These are phyloP conservation scores for Russula earlei DNA, from an alignment of 768 basidiomycete genomes.

Conservation along the genomic window DNA sequence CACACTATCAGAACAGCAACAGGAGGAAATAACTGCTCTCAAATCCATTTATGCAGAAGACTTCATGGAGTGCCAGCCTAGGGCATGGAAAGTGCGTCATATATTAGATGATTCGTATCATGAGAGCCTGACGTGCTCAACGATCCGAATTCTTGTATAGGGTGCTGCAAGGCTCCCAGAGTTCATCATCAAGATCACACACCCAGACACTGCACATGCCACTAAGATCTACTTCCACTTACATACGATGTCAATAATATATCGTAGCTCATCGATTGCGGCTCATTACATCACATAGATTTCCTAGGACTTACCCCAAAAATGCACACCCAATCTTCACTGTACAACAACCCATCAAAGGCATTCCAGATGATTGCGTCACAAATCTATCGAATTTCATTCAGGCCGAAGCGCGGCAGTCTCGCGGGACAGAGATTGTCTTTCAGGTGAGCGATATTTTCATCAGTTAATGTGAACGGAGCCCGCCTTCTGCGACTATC, in stretches of 20 bases:
- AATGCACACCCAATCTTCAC: constrained; percentile 60
- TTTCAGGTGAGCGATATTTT: constrained; percentile 49
- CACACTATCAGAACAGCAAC: constrained; percentile 52
- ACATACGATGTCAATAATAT: constrained; percentile 52
- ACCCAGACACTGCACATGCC: constrained; percentile 49
- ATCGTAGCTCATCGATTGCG: not conserved
- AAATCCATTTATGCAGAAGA: constrained; percentile 75
- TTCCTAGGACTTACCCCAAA: constrained; percentile 76
- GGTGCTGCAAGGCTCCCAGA: constrained; percentile 61
- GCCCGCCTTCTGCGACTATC: not conserved
- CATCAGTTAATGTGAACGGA: not conserved
- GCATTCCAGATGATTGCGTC: constrained; percentile 49
- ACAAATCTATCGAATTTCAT: constrained; percentile 48
- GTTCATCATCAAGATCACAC: constrained; percentile 63
- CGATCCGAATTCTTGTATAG: constrained; percentile 32
- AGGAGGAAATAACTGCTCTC: constrained; percentile 66
- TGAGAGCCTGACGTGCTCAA: constrained; percentile 3
- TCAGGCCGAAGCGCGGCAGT: constrained; percentile 54
- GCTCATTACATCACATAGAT: constrained; percentile 32
- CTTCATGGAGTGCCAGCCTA: constrained; percentile 62
- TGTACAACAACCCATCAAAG: constrained; percentile 55
- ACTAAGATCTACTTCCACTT: constrained; percentile 56
- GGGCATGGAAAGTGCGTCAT: constrained; percentile 68
- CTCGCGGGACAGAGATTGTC: constrained; percentile 66
- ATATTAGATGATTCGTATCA: not conserved